Evolutionary conservation across 257 asterid genomes (phyloP).

Genomic region (Solanum piurae): DNA sequence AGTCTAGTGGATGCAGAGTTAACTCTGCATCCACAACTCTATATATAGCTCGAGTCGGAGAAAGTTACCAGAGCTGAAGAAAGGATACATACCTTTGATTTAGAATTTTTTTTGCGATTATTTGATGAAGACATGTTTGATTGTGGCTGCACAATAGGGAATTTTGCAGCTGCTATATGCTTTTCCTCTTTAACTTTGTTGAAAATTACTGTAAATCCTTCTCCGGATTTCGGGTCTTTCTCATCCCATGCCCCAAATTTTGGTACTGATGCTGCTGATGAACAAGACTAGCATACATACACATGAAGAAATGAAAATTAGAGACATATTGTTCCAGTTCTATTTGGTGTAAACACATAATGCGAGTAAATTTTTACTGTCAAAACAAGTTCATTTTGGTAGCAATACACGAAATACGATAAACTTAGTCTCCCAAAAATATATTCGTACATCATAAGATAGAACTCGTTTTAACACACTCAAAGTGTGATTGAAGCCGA

Average conservation of each 20-base stretch:
- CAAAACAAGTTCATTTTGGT: neutral
- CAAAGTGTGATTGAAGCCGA: neutral
- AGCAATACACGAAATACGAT: neutral
- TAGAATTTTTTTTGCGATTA: slow-evolving; percentile 12
- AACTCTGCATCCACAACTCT: neutral
- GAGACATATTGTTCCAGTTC: neutral
- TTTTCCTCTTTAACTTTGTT: slow-evolving; percentile 74
- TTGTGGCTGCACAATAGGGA: slow-evolving; percentile 31
- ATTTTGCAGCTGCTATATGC: slow-evolving; percentile 45
- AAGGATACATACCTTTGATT: slow-evolving; percentile 26
- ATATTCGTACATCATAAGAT: neutral
- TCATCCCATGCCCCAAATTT: slow-evolving; percentile 84
- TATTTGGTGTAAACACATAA: neutral
- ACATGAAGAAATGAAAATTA: neutral
- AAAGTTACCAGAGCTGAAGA: too few species aligned
- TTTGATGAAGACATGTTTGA: slow-evolving; percentile 3
- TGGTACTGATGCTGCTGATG: slow-evolving; percentile 55
- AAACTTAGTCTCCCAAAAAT: neutral
- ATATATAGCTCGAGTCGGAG: neutral
- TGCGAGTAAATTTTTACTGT: neutral
- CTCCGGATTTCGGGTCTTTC: slow-evolving; percentile 51
- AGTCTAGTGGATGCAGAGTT: neutral
- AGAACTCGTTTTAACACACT: neutral
- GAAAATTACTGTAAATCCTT: slow-evolving; percentile 69
- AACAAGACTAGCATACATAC: slow-evolving; percentile 29